These are phyloP conservation scores for Takakia lepidozioides DNA, from an alignment of 225 moss, liverwort and hornwort species.

Conservation along the genomic window DNA sequence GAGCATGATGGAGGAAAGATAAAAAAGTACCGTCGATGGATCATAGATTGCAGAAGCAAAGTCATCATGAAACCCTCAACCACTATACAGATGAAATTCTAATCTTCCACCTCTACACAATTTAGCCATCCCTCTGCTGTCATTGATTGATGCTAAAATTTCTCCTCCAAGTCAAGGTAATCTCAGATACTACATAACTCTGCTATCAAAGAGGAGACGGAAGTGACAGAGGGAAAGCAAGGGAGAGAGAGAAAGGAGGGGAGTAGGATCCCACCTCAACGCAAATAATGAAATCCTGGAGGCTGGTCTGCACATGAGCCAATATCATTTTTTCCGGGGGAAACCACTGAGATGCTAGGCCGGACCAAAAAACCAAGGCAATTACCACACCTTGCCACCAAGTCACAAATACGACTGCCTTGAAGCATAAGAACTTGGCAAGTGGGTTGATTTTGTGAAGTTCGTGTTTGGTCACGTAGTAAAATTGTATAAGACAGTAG, in stretches of 20 bases:
- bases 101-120: no score
- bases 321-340: constrained; percentile 24
- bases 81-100: no score
- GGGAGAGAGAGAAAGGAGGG: background rate
- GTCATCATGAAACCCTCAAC: no score
- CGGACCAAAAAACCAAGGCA: constrained; percentile 60
- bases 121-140: no score
- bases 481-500: constrained; percentile 93
- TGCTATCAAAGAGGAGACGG: background rate
- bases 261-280: constrained; percentile 43
- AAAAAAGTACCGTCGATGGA: no score
- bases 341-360: constrained; percentile 36
- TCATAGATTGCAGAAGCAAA: no score
- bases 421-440: constrained; percentile 89
- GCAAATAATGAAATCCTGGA: constrained; percentile 81
- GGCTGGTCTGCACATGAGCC: constrained; percentile 52
- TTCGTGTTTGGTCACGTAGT: constrained; percentile 72
- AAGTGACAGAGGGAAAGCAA: background rate
- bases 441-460: constrained; percentile 77
- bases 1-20: no score
- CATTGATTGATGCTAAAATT: no score
- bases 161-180: no score
- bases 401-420: constrained; percentile 96
- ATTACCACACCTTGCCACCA: constrained; percentile 99
- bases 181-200: no score